phyloP scores from a whole-genome alignment of 1,284 basidiomycete species.

The Papiliotrema flavescens region DNA sequence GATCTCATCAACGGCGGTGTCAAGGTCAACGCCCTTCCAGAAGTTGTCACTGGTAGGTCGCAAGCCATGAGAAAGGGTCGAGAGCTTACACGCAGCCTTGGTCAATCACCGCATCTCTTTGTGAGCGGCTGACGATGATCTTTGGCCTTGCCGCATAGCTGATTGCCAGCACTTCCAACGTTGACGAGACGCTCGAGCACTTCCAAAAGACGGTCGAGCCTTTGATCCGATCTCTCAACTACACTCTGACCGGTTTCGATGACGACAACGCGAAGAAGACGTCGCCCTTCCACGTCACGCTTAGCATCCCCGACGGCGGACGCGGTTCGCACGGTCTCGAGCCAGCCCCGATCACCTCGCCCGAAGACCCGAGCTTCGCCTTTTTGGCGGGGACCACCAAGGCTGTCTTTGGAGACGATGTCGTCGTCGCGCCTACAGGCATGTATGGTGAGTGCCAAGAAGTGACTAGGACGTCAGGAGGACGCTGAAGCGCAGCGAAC shows the following conservation, averaged over 20 bases:
- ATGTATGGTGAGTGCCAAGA: conserved; percentile 46
- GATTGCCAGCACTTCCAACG: conserved; percentile 39
- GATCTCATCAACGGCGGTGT: conserved; percentile 48
- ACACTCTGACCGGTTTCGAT: conserved; percentile 42
- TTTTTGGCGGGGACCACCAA: conserved; percentile 49
- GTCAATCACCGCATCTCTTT: conserved; percentile 53
- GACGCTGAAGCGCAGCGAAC: conserved; percentile 26
- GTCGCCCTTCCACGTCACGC: conserved; percentile 22
- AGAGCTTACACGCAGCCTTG: conserved; percentile 16
- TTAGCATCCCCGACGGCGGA: conserved; percentile 13
- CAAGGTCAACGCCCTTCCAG: conserved; percentile 50
- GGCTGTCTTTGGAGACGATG: conserved; percentile 45
- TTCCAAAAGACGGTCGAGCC: conserved; percentile 44
- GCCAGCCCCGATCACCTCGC: conserved; percentile 52
- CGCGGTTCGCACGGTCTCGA: conserved; percentile 37
- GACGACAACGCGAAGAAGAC: conserved; percentile 4
- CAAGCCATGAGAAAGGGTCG: neutral
- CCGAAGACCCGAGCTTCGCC: conserved; percentile 43
- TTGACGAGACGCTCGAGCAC: conserved; percentile 48
- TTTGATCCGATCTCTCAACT: conserved; percentile 45
- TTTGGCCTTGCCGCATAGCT: neutral
- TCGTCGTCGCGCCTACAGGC: conserved; percentile 51
- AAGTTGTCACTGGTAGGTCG: conserved; percentile 39
- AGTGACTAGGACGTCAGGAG: neutral
- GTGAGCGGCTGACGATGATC: conserved; percentile 18